These are phyloP conservation scores for Emergomyces africanus DNA, from an alignment of 2,329 filamentous ascomycete species.

Conservation along the genomic window DNA sequence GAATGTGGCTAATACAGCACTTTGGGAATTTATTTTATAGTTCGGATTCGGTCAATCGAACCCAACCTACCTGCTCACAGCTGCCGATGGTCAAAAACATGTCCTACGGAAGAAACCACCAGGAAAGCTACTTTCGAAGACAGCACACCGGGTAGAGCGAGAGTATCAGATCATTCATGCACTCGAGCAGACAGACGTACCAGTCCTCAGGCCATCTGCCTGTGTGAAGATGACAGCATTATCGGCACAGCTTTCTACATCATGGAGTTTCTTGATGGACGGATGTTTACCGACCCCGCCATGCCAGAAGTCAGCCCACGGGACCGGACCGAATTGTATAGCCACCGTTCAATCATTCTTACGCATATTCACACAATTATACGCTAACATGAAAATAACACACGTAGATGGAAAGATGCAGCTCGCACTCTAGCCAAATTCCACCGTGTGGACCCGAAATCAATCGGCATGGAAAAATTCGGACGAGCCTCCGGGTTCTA, in stretches of 20 bases:
- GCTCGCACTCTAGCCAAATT: conserved; percentile 72
- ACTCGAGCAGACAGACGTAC: conserved; percentile 64
- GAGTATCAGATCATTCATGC: conserved; percentile 87
- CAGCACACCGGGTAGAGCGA: conserved; percentile 91
- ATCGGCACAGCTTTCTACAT: conserved; percentile 92
- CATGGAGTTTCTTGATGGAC: conserved; percentile 89
- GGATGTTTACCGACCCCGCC: conserved; percentile 80
- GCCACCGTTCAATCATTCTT: conserved; percentile 4
- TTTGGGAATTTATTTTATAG: conserved; percentile 35
- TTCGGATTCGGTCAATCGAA: conserved; percentile 98
- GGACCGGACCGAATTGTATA: conserved; percentile 59
- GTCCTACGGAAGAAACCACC: conserved; percentile 97
- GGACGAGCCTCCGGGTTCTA: conserved; percentile 71
- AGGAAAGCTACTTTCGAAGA: conserved; percentile 83
- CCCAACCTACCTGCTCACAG: conserved; percentile 85
- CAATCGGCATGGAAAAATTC: conserved; percentile 58
- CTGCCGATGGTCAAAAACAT: conserved; percentile 55
- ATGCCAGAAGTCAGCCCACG: conserved; percentile 58
- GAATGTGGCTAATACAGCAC: neutral
- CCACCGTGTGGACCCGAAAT: conserved; percentile 57
- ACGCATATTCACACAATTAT: neutral
- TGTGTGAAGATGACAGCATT: conserved; percentile 70
- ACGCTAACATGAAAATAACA: neutral
- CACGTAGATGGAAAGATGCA: conserved; percentile 62
- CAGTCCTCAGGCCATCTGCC: conserved; percentile 72